A percentile compares a stretch with the other conserved stretches of the same genome.
These are phyloP conservation scores for Cubamyces lactineus DNA, from an alignment of 768 basidiomycete species.

Conservation along the genomic window DNA sequence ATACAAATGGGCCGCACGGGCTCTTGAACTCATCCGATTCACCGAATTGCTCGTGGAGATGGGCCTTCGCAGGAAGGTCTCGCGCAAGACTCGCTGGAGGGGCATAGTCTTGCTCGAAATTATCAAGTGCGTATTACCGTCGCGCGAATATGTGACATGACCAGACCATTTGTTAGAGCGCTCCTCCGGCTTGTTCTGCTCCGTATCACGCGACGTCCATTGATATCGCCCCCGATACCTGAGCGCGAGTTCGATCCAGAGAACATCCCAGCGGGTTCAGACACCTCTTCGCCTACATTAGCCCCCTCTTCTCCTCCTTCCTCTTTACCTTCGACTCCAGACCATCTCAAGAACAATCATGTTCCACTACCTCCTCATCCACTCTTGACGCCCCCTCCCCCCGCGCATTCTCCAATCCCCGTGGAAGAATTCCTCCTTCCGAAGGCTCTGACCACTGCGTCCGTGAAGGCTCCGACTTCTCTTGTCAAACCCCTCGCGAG, in stretches of 20 bases:
- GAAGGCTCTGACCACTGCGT: slow-evolving; percentile 73
- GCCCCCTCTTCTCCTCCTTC: slow-evolving; percentile 58
- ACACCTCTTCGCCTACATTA: slow-evolving; percentile 60
- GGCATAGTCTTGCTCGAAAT: slow-evolving; percentile 76
- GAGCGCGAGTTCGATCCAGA: slow-evolving; percentile 88
- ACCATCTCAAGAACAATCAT: slow-evolving; percentile 82
- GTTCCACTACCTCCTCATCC: slow-evolving; percentile 66
- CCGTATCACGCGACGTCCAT: slow-evolving; percentile 73
- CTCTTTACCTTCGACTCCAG: slow-evolving; percentile 66
- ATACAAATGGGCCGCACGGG: slow-evolving; percentile 81
- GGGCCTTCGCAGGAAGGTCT: slow-evolving; percentile 73
- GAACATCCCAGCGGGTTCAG: slow-evolving; percentile 56
- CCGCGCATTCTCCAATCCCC: slow-evolving; percentile 53
- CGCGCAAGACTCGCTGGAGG: slow-evolving; percentile 70
- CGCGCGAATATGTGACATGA: slow-evolving; percentile 2
- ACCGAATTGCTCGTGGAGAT: slow-evolving; percentile 90
- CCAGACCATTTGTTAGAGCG: slow-evolving; percentile 51
- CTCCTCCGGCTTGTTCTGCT: slow-evolving; percentile 74
- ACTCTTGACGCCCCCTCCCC: slow-evolving; percentile 57
- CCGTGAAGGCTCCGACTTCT: slow-evolving; percentile 71
- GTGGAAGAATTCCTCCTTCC: slow-evolving; percentile 84
- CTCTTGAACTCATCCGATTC: slow-evolving; percentile 77
- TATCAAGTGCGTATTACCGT: slow-evolving; percentile 67
- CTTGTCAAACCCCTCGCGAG: slow-evolving; percentile 64
- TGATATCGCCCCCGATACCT: slow-evolving; percentile 78